Evolutionary conservation across 371 early-diverging fungal species (phyloP), one percentile per base, ranked within the genome.

Genomic region (Blastocladiella emersonii): DNA sequence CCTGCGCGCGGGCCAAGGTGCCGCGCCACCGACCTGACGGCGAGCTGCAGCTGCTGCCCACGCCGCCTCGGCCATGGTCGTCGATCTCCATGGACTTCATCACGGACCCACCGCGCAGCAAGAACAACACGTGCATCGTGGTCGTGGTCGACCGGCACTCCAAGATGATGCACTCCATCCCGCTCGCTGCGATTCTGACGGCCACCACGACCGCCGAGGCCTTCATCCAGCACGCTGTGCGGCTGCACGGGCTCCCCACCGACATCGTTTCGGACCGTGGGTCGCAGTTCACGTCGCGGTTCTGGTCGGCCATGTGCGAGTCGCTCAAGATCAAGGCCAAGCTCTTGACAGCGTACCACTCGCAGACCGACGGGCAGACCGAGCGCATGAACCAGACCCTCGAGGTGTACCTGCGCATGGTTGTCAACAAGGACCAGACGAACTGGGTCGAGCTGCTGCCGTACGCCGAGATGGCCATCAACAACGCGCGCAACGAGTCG

Each of bases 281-380:
- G 32, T 61, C 77, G 10, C 66, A 68, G 63, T 80, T 81, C 44
- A 68, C 51, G 2, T 70, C 73, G 0, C 5, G 34, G 10, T 76
- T 79, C 48, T 79, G 74, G 76, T 65, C 66, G 13, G 13, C 43
- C 6, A 41, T 81, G 23, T 63, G 21, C 39, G 27, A 67, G n/a
- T 25, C 60, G 2, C 67, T 78, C 0, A 43, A 62, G 0, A 67
- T 71, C 23, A 51, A 66, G 23, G 62, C 66, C 10, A 62, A 69
- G 25, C 65, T 76, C 8, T 72, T 76, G 0, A 72, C 77, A 0
- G 73, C 78, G 0, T 70, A 63, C 53, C 80, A 82, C 61, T 78
- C 75, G 0, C 72, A 78, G 63, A 74, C 79, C 0, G 76, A 84
- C 60, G 80, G 83, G 0, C 74, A 78, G 57, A 78, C 80, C 0